Evolutionary conservation across 78 protist species (phyloP), one percentile per base, ranked within the genome.

Genomic region (Andalucia godoyi): DNA sequence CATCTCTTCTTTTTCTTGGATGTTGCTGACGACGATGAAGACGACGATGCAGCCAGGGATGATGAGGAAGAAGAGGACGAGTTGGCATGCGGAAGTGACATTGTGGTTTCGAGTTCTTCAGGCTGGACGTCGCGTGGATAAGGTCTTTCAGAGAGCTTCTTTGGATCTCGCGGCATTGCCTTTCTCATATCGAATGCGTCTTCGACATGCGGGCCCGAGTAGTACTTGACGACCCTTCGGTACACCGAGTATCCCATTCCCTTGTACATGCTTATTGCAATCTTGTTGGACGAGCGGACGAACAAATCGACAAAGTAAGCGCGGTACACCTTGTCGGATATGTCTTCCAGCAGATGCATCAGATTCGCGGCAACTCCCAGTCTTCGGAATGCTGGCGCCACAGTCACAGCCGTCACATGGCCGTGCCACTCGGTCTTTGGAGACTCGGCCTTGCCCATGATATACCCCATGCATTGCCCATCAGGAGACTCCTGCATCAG

Each of bases 401-500:
- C 96, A 0, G 97, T 91, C 21, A 94, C 74, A 0, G 96, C 96
- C 13, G 98, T 88, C 17, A 94, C 98, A 64, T 94, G 98, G 0
- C 96, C 98, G 66, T 94, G 98, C 96, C 95, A 79, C n/a, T 73
- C 63, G 43, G 70, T 74, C 13, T 65, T 82, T 30, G 34, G 40
- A 30, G 93, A 92, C 52, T 90, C 94, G 29, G 76, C 94, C 76
- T 84, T 87, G 4, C 91, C 92, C 71, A 86, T 66, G 32, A 89
- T 82, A 55, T 88, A 88, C 18, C 93, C 94, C 91, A 86, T 87
- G 55, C 80, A 21, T 32, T 49, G 43, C 13, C 90, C 87, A 50
- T 47, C 62, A 25, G 86, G 69, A 46, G 80, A 77, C 39, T 82
- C 88, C 3, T 12, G 29, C 23, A 66, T 75, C 6, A 55, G 17